Evolutionary conservation across 2,329 filamentous ascomycete species (phyloP).

Genomic region (Cladosporium colombiae): DNA sequence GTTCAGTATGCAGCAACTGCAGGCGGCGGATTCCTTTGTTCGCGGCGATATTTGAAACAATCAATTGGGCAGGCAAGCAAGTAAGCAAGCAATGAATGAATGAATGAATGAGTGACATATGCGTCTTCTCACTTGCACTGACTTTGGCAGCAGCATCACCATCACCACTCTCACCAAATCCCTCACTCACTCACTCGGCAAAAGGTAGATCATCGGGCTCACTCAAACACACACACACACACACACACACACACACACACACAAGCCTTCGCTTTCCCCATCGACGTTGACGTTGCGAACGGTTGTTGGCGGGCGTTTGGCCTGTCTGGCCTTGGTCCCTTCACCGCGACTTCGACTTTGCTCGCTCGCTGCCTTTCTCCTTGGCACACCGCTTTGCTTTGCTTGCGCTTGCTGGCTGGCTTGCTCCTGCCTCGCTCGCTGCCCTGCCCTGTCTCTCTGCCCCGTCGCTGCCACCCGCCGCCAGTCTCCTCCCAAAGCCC

Average conservation of each 20-base stretch:
- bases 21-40: background rate
- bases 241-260: background rate
- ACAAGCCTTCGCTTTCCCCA: background rate
- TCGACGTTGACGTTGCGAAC: background rate
- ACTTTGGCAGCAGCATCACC: background rate
- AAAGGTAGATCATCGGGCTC: constrained; percentile 1
- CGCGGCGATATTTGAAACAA: background rate
- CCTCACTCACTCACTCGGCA: background rate
- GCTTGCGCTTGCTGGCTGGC: background rate
- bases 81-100: background rate
- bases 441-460: background rate
- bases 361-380: background rate
- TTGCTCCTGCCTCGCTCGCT: constrained; percentile 7
- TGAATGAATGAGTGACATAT: background rate
- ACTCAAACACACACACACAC: background rate
- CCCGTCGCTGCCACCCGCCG: background rate
- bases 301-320: background rate
- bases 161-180: background rate
- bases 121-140: background rate
- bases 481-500: constrained; percentile 17
- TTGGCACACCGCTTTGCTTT: constrained; percentile 6
- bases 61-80: background rate
- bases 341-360: constrained; percentile 11
- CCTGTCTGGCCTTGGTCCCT: background rate
- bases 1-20: background rate